Evolutionary conservation across 2,329 filamentous ascomycete genomes (phyloP).

Genomic region (Fonsecaea pedrosoi): DNA sequence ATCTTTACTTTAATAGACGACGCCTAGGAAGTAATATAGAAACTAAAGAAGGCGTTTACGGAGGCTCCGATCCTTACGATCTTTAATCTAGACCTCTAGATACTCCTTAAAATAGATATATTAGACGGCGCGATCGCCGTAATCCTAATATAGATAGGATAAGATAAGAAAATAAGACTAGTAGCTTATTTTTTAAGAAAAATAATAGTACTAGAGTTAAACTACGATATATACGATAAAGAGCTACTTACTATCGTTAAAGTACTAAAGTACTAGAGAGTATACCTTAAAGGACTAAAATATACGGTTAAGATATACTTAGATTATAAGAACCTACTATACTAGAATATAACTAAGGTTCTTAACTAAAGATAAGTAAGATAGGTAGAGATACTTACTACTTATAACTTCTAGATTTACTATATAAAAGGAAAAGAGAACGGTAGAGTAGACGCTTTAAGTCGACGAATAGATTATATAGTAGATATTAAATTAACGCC

Average conservation of each 20-base stretch:
- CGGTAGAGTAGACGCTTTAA: slow-evolving; percentile 7
- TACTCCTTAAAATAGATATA: slow-evolving; percentile 29
- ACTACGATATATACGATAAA: slow-evolving; percentile 31
- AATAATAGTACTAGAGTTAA: not conserved
- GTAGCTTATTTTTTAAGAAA: slow-evolving; percentile 20
- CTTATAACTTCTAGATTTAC: too few species aligned
- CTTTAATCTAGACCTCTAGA: slow-evolving; percentile 28
- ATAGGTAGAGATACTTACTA: too few species aligned
- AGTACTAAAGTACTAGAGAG: slow-evolving; percentile 28
- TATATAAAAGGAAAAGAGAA: slow-evolving; percentile 2
- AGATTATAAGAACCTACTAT: slow-evolving; percentile 21
- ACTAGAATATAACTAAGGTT: slow-evolving; percentile 23
- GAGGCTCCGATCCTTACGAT: slow-evolving; percentile 25
- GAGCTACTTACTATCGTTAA: slow-evolving; percentile 36
- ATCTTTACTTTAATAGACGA: too few species aligned
- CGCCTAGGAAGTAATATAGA: not conserved
- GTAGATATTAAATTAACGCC: not conserved
- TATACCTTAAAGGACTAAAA: slow-evolving; percentile 31
- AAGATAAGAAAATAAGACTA: slow-evolving; percentile 18
- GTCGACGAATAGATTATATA: slow-evolving; percentile 27
- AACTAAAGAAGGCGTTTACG: slow-evolving; percentile 27
- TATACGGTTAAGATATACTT: slow-evolving; percentile 23
- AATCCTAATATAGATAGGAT: slow-evolving; percentile 18
- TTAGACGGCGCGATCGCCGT: slow-evolving; percentile 25
- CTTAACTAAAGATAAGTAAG: too few species aligned